Evolutionary conservation across 192 early-diverging fungal genomes (phyloP), one percentile per base, ranked within the genome.

Genomic region (Coemansia sp.): DNA sequence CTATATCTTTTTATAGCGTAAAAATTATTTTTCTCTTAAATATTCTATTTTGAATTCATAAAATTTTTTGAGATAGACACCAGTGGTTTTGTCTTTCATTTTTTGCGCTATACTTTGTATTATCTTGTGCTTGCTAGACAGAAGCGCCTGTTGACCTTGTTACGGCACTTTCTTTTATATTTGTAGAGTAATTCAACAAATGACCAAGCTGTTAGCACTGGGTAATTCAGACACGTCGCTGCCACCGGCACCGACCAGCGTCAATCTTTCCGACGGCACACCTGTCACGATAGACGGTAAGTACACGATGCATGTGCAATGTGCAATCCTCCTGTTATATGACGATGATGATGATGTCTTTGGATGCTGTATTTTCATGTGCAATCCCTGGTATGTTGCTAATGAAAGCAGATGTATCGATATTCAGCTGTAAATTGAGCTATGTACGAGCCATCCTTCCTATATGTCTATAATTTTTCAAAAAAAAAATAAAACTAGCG

Each of bases 271-370:
- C 31, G 73, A 63, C 67, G 78, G 73, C 48, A 52, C 70, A 6
- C 36, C 58, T 22, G 65, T 81, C 17, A 42, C 63, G 7, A 50
- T 75, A 20, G 73, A 75, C 66, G 78, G 78, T 81, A 75, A 75
- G 78, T 40, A 32, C 14, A 32, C 14, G 31, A 16, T 16, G 22
- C 51, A 30, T 54, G 7, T 54, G 20, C 51, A 30, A 54, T 30
- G 28, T 30, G 20, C 22, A 22, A 54, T 29, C 51, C 28, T 16
- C 6, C 22, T 25, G 22, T 25, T 25, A 25, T 38, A 25, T 18
- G 34, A 25, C 12, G 7, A 61, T 61, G 45, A 49, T 17, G 8
- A 17, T 28, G 5, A 34, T 48, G 68, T 58, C 68, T 64, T 38
- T 3, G 40, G 42, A 4, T 28, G 25, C 22, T 31, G 8, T 20